Evolutionary conservation across 805 yeast genomes (phyloP).

Genomic region (Saitoella complicata): DNA sequence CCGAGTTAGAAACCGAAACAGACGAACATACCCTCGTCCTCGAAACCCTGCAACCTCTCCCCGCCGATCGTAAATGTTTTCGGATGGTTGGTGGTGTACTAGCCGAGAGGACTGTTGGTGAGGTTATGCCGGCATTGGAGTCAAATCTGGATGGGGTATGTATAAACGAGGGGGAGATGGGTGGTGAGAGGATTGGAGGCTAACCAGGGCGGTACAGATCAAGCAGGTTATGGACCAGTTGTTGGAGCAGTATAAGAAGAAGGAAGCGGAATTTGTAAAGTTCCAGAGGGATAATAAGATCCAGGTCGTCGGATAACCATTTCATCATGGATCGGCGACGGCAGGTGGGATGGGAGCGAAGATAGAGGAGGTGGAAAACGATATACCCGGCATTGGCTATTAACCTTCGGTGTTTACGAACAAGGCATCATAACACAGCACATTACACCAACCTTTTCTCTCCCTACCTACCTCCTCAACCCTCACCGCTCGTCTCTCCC

Average conservation of each 20-base stretch:
- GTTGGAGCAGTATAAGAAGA: constrained; percentile 24
- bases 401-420: too few relatives aligned
- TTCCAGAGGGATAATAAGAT: constrained; percentile 25
- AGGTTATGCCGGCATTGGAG: constrained; percentile 47
- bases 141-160: constrained; percentile 36
- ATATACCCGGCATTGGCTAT: too few relatives aligned
- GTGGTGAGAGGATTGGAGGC: too few relatives aligned
- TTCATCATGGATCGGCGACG: too few relatives aligned
- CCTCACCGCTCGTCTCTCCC: too few relatives aligned
- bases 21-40: constrained; percentile 37
- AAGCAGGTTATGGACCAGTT: constrained; percentile 25
- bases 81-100: constrained; percentile 91
- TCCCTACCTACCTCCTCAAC: too few relatives aligned
- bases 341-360: too few relatives aligned
- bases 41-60: constrained; percentile 36
- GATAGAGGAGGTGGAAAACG: too few relatives aligned
- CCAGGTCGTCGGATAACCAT: not conserved
- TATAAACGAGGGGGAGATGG: not conserved
- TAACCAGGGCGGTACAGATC: constrained; percentile 14
- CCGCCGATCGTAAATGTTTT: constrained; percentile 57
- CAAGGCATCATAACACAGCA: too few relatives aligned
- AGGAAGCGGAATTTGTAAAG: constrained; percentile 28
- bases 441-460: too few relatives aligned
- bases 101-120: constrained; percentile 67
- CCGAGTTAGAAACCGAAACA: constrained; percentile 26